Evolutionary conservation across 2,329 filamentous ascomycete species (phyloP), one percentile per base, ranked within the genome.

Genomic region (Leptographium wingfieldii): DNA sequence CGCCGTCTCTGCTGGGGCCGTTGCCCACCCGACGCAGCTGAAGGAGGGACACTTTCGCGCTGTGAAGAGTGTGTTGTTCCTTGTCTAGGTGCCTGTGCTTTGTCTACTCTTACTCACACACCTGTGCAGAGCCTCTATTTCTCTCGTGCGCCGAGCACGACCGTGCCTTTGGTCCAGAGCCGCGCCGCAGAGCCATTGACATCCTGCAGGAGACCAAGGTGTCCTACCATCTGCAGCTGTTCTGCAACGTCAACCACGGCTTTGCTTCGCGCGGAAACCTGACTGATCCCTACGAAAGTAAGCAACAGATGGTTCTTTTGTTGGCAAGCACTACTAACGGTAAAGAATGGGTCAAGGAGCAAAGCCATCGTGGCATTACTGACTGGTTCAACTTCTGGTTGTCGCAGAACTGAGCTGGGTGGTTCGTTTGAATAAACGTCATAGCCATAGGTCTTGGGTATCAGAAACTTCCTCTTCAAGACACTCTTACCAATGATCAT

Each of bases 181-280:
- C 69, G 0, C 68, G 76, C n/a, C 69, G 71, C 16, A 69, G 67
- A 49, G 76, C 76, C 2, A 51, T 77, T 1, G 74, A 77, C 27
- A 73, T 77, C 38, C 65, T 79, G 56, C 69, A 71, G 52, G 68
- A 67, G 29, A 67, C 68, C 33, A 68, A 71, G 49, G 75, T 74
- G 63, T 64, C 78, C 2, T 88, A 83, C 69, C 83, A 88, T 66
- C 74, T 86, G 63, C 83, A 79, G 68, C 72, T 88, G 25, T 88
- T 83, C 73, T 77, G 76, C 29, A 78, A 78, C 46, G 81, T 86
- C 19, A 71, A 75, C 31, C 64, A 66, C 57, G 63, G 64, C 29
- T 62, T 62, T 57, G 63, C 63, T 16, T 57, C 62, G 10, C 63
- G 60, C 19, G 61, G 63, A 52, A 55, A 66, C 31, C 61, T 65